Conservation (phyloP, 2,329 filamentous ascomycete species). For the Fusarium torreyae region DNA sequence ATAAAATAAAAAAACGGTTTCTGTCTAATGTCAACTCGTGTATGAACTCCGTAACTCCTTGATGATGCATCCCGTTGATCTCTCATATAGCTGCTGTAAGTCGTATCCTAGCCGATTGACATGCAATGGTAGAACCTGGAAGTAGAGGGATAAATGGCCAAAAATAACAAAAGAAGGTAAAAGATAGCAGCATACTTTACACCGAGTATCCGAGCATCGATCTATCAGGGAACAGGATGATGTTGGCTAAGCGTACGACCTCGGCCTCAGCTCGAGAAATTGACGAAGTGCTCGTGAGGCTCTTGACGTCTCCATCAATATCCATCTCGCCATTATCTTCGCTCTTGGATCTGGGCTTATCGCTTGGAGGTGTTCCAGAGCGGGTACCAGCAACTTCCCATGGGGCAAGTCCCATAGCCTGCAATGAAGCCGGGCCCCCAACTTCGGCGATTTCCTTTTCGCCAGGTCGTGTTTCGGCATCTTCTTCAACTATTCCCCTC, state of each 20-base stretch:
- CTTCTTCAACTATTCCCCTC: conserved; percentile 64
- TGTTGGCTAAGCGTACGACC: conserved; percentile 68
- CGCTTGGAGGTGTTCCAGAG: conserved; percentile 49
- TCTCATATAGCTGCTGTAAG: background rate
- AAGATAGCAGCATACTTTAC: conserved; percentile 13
- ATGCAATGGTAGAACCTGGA: background rate
- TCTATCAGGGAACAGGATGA: conserved; percentile 69
- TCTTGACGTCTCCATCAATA: conserved; percentile 45
- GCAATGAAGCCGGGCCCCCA: conserved; percentile 65
- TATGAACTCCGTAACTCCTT: conserved; percentile 29
- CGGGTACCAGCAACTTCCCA: conserved; percentile 60
- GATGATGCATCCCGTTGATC: conserved; percentile 25
- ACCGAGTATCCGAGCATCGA: conserved; percentile 56
- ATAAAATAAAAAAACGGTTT: conserved; percentile 7
- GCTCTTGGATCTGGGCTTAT: conserved; percentile 41
- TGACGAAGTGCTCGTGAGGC: conserved; percentile 45
- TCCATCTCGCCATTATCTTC: conserved; percentile 51
- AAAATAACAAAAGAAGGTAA: background rate
- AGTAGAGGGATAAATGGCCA: background rate
- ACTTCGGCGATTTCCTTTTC: conserved; percentile 67
- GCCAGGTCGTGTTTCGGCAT: conserved; percentile 63
- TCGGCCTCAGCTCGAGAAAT: conserved; percentile 64
- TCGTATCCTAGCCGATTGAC: background rate
- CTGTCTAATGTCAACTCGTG: conserved; percentile 16
- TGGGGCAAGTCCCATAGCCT: conserved; percentile 71